Evolutionary conservation across 345 rosid genomes (phyloP).

Genomic region (Pugionium cornutum): DNA sequence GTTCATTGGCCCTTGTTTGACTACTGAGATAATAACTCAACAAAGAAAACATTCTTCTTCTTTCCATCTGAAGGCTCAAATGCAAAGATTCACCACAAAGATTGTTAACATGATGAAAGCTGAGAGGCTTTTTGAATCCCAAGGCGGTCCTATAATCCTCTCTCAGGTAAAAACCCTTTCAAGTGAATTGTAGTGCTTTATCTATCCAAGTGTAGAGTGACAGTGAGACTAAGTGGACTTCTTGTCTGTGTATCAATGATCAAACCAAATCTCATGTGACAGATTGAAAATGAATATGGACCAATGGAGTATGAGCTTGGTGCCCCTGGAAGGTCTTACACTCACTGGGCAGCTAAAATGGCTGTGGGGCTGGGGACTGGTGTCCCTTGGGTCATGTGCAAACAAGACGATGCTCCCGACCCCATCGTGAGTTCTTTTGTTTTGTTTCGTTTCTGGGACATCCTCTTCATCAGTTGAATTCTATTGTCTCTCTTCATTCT

Average conservation of each 20-base stretch:
- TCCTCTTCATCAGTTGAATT: constrained; percentile 41
- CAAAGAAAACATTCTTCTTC: background rate
- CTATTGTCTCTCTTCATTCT: constrained; percentile 31
- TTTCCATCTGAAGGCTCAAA: constrained; percentile 58
- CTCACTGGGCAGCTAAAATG: constrained; percentile 93
- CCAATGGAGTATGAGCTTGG: constrained; percentile 88
- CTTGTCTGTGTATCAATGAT: background rate
- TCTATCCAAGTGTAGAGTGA: constrained; percentile 8
- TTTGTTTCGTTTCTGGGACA: constrained; percentile 37
- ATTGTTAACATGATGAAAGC: constrained; percentile 98
- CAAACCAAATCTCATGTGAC: constrained; percentile 22
- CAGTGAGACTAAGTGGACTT: constrained; percentile 23
- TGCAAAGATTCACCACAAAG: constrained; percentile 87
- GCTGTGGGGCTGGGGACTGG: constrained; percentile 94
- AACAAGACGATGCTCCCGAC: constrained; percentile 99
- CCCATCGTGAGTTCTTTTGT: constrained; percentile 69
- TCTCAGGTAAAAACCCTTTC: constrained; percentile 66
- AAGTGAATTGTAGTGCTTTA: constrained; percentile 11
- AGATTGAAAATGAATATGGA: constrained; percentile 99
- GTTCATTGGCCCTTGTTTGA: constrained; percentile 33
- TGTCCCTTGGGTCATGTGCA: constrained; percentile 99
- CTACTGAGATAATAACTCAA: constrained; percentile 4
- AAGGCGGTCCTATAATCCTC: constrained; percentile 96
- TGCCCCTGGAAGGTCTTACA: constrained; percentile 67
- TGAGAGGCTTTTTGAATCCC: constrained; percentile 76